Evolutionary conservation across 306 rosid genomes (phyloP).

Genomic region (Elaeagnus macrophylla): DNA sequence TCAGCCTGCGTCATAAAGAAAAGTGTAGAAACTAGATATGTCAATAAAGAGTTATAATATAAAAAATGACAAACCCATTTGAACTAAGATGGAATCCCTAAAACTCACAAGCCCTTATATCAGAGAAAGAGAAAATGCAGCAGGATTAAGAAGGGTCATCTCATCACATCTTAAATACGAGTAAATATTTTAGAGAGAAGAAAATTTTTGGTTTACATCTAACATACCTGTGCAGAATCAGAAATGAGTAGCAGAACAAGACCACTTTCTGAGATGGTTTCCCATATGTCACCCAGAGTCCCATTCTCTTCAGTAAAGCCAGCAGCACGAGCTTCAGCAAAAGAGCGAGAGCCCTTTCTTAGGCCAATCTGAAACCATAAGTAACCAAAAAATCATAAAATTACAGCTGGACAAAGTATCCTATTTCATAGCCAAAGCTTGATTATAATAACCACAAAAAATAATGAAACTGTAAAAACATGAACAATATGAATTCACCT

Average conservation of each 20-base stretch:
- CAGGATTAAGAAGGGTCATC: background rate
- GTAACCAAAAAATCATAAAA: background rate
- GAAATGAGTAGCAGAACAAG: slow-evolving; percentile 88
- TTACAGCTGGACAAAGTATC: background rate
- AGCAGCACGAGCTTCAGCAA: slow-evolving; percentile 78
- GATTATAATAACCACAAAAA: background rate
- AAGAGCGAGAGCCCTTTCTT: slow-evolving; percentile 89
- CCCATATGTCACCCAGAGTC: slow-evolving; percentile 89
- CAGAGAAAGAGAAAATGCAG: background rate
- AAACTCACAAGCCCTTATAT: too few species aligned
- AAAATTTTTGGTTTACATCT: background rate
- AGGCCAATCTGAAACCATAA: slow-evolving; percentile 62
- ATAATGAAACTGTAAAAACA: background rate
- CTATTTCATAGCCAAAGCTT: background rate
- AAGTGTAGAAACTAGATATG: background rate
- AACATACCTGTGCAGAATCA: slow-evolving; percentile 90
- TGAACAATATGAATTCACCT: slow-evolving; percentile 39
- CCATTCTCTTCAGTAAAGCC: slow-evolving; percentile 91
- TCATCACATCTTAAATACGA: background rate
- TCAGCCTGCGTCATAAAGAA: slow-evolving; percentile 54
- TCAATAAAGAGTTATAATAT: background rate
- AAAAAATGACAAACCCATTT: background rate
- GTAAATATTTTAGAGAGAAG: background rate
- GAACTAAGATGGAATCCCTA: too few species aligned
- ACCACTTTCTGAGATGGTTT: slow-evolving; percentile 78